Evolutionary conservation across 129 eudicot genomes (phyloP).

Genomic region (Solidago caesia): DNA sequence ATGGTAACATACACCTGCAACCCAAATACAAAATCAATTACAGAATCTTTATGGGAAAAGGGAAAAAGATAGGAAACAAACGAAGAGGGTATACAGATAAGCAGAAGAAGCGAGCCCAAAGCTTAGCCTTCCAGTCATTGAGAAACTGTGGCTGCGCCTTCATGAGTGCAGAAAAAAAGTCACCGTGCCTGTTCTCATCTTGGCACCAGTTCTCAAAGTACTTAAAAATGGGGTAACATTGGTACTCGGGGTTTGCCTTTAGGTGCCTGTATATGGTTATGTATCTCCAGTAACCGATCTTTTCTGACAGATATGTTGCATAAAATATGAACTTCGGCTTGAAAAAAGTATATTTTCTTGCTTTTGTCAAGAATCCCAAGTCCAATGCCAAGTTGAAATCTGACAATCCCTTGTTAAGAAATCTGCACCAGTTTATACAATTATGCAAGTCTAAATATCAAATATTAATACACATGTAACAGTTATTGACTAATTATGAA

Average conservation of each 20-base stretch:
- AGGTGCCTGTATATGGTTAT: conserved; percentile 95
- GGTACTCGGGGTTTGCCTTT: conserved; percentile 87
- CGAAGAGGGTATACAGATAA: conserved; percentile 60
- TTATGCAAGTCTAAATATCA: not conserved
- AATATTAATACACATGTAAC: not conserved
- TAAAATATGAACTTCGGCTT: conserved; percentile 98
- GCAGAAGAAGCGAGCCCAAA: conserved; percentile 98
- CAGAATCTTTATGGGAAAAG: not conserved
- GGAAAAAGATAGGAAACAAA: not conserved
- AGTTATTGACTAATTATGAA: not conserved
- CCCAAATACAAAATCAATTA: conserved; percentile 5
- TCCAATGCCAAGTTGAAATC: conserved; percentile 95
- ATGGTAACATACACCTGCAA: conserved; percentile 93
- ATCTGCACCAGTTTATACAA: conserved; percentile 43
- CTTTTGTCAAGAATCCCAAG: conserved; percentile 95
- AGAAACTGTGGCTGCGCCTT: conserved; percentile 99
- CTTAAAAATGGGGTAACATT: conserved; percentile 88
- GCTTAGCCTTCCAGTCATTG: conserved; percentile 97
- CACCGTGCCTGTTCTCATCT: conserved; percentile 97
- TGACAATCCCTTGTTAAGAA: conserved; percentile 94
- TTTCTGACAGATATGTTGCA: conserved; percentile 94
- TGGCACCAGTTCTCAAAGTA: conserved; percentile 99
- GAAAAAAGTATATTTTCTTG: conserved; percentile 94
- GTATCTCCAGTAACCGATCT: conserved; percentile 99
- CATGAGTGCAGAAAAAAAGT: conserved; percentile 95